Evolutionary conservation across 306 rosid genomes (phyloP), one percentile per base, ranked within the genome.

Genomic region (Vigna unguiculata): DNA sequence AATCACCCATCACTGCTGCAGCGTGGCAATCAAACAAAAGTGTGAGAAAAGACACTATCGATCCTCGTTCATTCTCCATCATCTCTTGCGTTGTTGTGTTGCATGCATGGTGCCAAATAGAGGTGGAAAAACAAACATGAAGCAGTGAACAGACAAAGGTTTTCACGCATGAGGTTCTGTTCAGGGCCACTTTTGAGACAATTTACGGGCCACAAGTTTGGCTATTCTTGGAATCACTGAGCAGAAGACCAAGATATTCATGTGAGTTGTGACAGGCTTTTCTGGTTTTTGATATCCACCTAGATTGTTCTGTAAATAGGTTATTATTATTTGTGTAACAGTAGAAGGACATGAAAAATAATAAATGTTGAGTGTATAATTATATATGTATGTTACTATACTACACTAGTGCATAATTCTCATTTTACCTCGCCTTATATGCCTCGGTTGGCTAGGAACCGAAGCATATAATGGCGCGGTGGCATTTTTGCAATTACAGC

Each of bases 51-150:
- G 15, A 25, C 51, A 55, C 12, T 11, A 40, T 51, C 12, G 60
- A 64, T 86, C 75, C 77, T 74, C 45, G 0, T 40, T 9, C 13
- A 40, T 40, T 40, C 45, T 40, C 13, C 45, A 40, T 8, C 43
- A 7, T 38, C 11, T 2, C 0, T 38, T 38, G 43, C 30, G 30
- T 4, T 7, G 11, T 1, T 38, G 11, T 38, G 43, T 38, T 74
- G 40, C 65, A 22, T 57, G 63, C 36, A 24, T 24, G 17, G 8
- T 13, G 40, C 38, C 63, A 25, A 14, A 58, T 25, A 0, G 8
- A 58, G 65, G 19, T 59, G 65, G 5, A 15, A 28, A 59, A 59
- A 59, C 11, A 59, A 59, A 59, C 11, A 59, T 30, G n/a, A 59
- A 28, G 20, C 20, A 1, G 1, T 12, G 6, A 58, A 49, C 7